Evolutionary conservation across 2,329 filamentous ascomycete species (phyloP), one percentile per base, ranked within the genome.

Genomic region (Scedosporium minutisporum): DNA sequence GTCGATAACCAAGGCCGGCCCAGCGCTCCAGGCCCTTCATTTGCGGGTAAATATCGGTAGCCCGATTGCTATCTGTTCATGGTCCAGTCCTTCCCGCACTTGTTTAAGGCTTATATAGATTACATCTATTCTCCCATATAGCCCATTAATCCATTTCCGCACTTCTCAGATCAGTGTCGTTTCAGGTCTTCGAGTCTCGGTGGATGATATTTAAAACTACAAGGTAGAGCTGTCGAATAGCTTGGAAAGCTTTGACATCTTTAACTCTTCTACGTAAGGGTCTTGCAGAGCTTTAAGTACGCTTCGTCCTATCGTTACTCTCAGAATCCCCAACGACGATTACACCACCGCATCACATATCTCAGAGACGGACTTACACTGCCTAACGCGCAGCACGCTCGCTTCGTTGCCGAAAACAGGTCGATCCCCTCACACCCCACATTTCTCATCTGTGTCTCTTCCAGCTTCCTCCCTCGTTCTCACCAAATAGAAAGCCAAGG

Each of bases 51-150:
- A 62, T 62, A 62, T 62, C 60, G 60, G 60, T 57, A 58, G 51
- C 51, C 41, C 23, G n/a, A 44, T 53, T 57, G 51, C 21, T 58
- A 25, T 58, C 60, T 59, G 21, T 41, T 25, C 27, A 18, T 44
- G 6, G 38, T 38, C 51, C 27, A 42, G 51, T 58, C 16, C n/a
- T 58, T 42, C 53, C 60, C 60, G 53, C 41, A 18, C 60, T 42
- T 46, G 60, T 62, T 57, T 62, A 62, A 62, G 60, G 60, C 60
- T 29, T 62, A 57, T 62, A 62, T 62, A 62, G 33, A 62, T 62
- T 62, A 38, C 60, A 29, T 18, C 53, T 42, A 48, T 58, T 62
- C 51, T 62, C 53, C 60, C 60, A 44, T 62, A 62, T 62, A 62
- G 38, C 60, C 51, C 60, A 18, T 29, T 18, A 62, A 16, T 53